Evolutionary conservation across 2,329 filamentous ascomycete genomes (phyloP).

Genomic region (Thelonectria olida): DNA sequence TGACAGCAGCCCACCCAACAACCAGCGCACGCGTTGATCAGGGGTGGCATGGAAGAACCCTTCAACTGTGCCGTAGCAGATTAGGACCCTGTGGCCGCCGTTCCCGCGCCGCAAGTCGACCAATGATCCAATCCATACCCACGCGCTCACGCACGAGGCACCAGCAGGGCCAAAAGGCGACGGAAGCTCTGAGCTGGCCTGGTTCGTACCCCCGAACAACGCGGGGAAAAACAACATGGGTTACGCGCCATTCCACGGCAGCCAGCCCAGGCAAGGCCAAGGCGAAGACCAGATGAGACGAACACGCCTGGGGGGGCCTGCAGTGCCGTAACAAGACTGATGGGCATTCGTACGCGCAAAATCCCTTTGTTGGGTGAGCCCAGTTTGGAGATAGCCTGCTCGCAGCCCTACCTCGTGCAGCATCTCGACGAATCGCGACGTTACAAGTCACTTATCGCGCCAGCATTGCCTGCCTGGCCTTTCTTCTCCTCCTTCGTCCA

Average conservation of each 20-base stretch:
- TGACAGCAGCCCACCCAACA: conserved; percentile 7
- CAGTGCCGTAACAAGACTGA: too few relatives aligned
- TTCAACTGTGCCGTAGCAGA: not conserved
- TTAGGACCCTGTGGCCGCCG: conserved; percentile 14
- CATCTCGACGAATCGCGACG: conserved; percentile 30
- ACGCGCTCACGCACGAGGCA: conserved; percentile 16
- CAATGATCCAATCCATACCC: not conserved
- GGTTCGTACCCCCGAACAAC: conserved; percentile 16
- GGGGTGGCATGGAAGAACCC: conserved; percentile 1
- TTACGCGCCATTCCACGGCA: conserved; percentile 13
- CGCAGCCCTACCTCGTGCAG: conserved; percentile 19
- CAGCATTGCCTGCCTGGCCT: conserved; percentile 18
- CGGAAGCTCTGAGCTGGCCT: conserved; percentile 15
- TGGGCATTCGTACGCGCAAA: too few relatives aligned
- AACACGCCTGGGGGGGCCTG: not conserved
- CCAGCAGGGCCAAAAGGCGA: conserved; percentile 2
- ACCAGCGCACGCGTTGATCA: conserved; percentile 10
- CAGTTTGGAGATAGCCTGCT: conserved; percentile 20
- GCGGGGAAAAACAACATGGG: conserved; percentile 25
- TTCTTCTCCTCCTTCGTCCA: not conserved
- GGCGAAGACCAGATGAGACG: conserved; percentile 12
- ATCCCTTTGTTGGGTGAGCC: conserved; percentile 10
- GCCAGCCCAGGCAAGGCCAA: conserved; percentile 4
- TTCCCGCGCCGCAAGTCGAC: conserved; percentile 12
- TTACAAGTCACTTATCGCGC: conserved; percentile 38